Evolutionary conservation across 306 rosid genomes (phyloP).

Genomic region (Parietaria judaica): DNA sequence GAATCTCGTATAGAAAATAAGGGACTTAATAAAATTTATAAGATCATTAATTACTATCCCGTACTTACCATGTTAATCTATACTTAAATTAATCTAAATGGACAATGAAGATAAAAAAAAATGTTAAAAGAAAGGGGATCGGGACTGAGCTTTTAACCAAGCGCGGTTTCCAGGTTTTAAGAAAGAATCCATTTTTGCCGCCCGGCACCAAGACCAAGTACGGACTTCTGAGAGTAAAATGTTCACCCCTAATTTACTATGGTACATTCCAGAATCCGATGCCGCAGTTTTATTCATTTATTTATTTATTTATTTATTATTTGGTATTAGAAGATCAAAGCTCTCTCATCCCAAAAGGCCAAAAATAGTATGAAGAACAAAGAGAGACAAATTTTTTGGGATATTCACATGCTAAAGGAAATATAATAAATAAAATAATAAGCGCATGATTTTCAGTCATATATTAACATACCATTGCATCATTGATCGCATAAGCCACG

Average conservation of each 20-base stretch:
- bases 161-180: no score
- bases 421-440: neutral
- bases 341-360: slow-evolving; percentile 1
- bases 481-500: slow-evolving; percentile 86
- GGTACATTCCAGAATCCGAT: neutral
- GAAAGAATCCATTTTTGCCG: no score
- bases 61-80: no score
- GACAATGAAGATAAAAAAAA: neutral
- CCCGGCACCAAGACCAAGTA: no score
- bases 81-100: no score
- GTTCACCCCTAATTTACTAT: neutral
- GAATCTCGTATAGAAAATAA: no score
- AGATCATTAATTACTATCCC: no score
- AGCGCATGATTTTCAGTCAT: neutral
- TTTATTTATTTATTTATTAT: neutral
- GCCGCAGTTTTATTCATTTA: neutral
- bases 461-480: slow-evolving; percentile 56
- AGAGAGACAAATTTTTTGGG: neutral
- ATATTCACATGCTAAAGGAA: slow-evolving; percentile 2
- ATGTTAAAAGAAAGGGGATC: neutral
- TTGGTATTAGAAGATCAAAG: neutral
- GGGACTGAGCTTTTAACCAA: no score
- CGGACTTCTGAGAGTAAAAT: neutral
- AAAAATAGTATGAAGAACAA: neutral
- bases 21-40: no score